Base-by-base conservation (phyloP, 768 basidiomycete genomes). In the Tricholoma terreum region DNA sequence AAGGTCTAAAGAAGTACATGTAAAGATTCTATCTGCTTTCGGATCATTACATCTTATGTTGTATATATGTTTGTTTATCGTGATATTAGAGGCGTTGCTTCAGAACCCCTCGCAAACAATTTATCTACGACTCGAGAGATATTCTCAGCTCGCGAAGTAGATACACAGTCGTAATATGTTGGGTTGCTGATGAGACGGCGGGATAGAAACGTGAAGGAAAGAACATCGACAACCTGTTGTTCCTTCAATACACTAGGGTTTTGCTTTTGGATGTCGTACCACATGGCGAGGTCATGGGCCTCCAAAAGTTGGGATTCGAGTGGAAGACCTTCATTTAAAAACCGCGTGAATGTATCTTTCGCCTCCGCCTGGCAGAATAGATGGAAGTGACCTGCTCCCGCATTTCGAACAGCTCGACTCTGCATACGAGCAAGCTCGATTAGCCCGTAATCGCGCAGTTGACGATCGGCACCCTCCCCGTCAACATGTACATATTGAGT, bases 391-490 rank as follows among this genome's bases (percentile, higher is more conserved):
- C 92, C 89, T 0, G 75, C 62, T 9, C 76, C 78, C 1, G 77
- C 73, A 61, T 86, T 84, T 54, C 80, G 81, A 11, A 93, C 81
- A 3, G 94, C 94, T 31, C 85, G 83, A 54, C 91, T 84, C 71
- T 98, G 95, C 95, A 99, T 98, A 56, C 84, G 86, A 51, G 90
- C 85, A 34, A 99, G 72, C 63, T 98, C 94, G 17, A 83, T 78
- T 35, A 96, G 74, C 0, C 76, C 75, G 70, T 98, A 98, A 67
- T 94, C 93, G 43, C 80, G 80, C 50, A 96, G 68, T 63, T 89
- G 86, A 21, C 89, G 84, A 58, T 87, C 84, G 8, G 75, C 67
- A 12, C 74, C 78, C 54, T 75, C 77, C 35, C 68, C 71, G 38
- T 78, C 75, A 6, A 77, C 63, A 55, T 83, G 76, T 22, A 86